Evolutionary conservation across 2,329 filamentous ascomycete genomes (phyloP), one percentile per base, ranked within the genome.

Genomic region (Fusarium irregulare): DNA sequence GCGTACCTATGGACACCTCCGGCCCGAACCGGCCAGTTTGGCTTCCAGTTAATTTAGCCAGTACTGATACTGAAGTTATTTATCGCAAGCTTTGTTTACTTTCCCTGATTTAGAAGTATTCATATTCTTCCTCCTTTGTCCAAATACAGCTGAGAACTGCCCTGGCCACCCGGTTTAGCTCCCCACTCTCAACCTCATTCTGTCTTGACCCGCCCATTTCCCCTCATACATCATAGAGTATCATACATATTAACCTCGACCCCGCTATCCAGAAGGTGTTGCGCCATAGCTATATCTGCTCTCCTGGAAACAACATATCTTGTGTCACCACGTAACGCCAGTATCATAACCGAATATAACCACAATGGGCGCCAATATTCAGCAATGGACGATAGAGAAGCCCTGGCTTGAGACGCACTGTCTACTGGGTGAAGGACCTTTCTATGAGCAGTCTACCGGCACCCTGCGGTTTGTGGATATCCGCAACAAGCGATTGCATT

Each of bases 401-500:
- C 85, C 86, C 9, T 89, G 86, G 80, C 84, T 94, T 66, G 76
- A 80, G 34, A 82, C 89, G 71, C 85, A 88, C 70, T 93, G 91
- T 81, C 83, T 82, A 16, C 85, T 94, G 30, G 91, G 90, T 69
- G 92, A 95, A 80, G 92, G 87, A 0, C 92, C 92, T 2, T 93
- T 89, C 81, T 93, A 89, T 82, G 91, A 94, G 78, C 82, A 86
- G 62, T 82, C 81, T 23, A 88, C 86, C 53, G 86, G 92, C 78
- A 86, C 83, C 48, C 82, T 95, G 62, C 91, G 92, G 69, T 94
- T 93, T 78, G 88, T 94, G 66, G 94, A 98, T 80, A 94, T 97
- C 80, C 91, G 91, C 79, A 89, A 91, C 77, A 87, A 92, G 77
- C 88, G 89, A 66, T 77, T 97, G 47, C 91, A 96, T 82, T 86